Evolutionary conservation across 2,329 filamentous ascomycete species (phyloP), one percentile per base, ranked within the genome.

Genomic region (Ascochyta viciae-villosae): DNA sequence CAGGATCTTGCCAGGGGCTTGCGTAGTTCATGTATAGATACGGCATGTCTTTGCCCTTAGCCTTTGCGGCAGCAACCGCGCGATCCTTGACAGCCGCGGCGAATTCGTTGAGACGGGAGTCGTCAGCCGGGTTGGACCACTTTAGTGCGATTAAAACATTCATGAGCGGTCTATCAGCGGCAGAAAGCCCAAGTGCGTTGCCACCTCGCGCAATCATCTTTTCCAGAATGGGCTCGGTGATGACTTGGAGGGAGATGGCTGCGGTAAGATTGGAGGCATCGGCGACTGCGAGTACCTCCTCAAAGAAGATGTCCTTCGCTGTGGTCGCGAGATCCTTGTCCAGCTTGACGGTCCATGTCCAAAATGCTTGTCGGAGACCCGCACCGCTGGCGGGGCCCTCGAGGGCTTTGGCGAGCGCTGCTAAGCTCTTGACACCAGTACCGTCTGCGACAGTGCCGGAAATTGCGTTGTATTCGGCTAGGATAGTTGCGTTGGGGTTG

Each of bases 11-110:
- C 54, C 67, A 77, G 48, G 72, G 68, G 45, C 72, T 75, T 9
- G 76, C 80, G 56, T 82, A 81, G 60, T 82, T 82, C 75, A 81
- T 77, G 64, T 81, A 82, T 26, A 80, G 46, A 49, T 75, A 61
- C 3, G 54, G 35, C 23, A 34, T 35, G 4, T 48, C 26, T 24
- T 58, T 60, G 27, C 54, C 61, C 10, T 35, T 35, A 0, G 46
- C 55, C 15, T 56, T 54, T 1, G 60, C 62, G 6, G 35, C 50
- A 19, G 50, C 54, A 3, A 54, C n/a, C 1, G 44, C 42, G 3
- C 62, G 55, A 6, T 61, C 51, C 41, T 60, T 61, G 40, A 73
- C 51, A 3, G 49, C 58, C 6, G 55, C 52, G 16, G 60, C 52
- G 13, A 64, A 64, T 8, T 57, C 33, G 15, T 72, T 47, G 15